phyloP scores from a whole-genome alignment of 1,284 basidiomycete species.

The Garcileccinum viscosum region DNA sequence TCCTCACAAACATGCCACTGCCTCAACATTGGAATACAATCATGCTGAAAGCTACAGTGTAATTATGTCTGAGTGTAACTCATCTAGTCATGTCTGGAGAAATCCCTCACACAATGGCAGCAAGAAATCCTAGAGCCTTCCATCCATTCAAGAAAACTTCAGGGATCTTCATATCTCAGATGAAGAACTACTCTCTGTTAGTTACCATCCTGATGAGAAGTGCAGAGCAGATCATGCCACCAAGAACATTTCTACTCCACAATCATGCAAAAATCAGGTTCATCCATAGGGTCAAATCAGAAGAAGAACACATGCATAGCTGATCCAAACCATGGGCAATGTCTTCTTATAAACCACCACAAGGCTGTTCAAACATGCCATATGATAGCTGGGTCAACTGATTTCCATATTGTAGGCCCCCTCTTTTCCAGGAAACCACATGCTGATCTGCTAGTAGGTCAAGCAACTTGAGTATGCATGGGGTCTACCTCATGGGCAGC shows the following conservation, averaged over 20 bases:
- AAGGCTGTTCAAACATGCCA: neutral
- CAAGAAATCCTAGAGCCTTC: neutral
- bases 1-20: neutral
- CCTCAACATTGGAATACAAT: neutral
- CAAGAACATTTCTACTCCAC: neutral
- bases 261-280: neutral
- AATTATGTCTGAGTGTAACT: neutral
- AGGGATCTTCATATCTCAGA: neutral
- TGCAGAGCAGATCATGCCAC: neutral
- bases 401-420: neutral
- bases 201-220: neutral
- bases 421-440: neutral
- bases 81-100: neutral
- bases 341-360: neutral
- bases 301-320: neutral
- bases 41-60: too few species aligned
- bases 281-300: neutral
- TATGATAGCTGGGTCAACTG: neutral
- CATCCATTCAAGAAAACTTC: neutral
- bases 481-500: neutral
- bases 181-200: neutral
- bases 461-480: neutral
- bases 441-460: neutral
- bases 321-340: neutral
- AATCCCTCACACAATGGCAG: neutral